Conservation (phyloP, 192 early-diverging fungal species). For the Backusella parvicylindrica region DNA sequence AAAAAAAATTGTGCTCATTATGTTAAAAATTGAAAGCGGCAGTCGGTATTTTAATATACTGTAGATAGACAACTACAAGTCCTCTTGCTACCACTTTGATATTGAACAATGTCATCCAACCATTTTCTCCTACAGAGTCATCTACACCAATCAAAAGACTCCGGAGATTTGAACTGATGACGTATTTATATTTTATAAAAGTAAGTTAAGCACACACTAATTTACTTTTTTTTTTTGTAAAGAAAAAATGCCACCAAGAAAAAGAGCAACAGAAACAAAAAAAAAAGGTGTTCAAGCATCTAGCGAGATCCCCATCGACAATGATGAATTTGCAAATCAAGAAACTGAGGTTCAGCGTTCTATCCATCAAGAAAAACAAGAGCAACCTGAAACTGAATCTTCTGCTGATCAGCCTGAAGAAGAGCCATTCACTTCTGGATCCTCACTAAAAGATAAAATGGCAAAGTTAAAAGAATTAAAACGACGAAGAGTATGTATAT, state of each 20-base stretch:
- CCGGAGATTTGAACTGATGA: no score
- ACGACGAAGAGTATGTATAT: conserved; percentile 37
- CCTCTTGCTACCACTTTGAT: no score
- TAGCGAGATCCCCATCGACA: background rate
- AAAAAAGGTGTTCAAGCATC: background rate
- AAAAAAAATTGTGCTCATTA: no score
- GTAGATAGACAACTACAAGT: no score
- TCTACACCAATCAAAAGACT: no score
- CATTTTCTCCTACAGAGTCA: no score
- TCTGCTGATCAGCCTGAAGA: background rate
- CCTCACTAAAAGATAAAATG: conserved; percentile 35
- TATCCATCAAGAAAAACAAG: background rate
- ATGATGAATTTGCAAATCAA: background rate
- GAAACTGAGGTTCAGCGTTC: background rate
- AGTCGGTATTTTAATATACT: no score
- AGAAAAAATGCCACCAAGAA: background rate
- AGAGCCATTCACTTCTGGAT: background rate
- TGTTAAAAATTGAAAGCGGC: no score
- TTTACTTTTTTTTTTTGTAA: no score
- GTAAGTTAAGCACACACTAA: no score
- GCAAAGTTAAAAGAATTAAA: conserved; percentile 46
- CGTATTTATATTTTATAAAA: no score
- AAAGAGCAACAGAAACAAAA: background rate
- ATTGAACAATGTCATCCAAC: no score
- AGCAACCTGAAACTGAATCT: background rate